Percentiles rank a stretch among this genome's conserved stretches.
Conservation (phyloP, 139 green algal species). For the Haematococcus lacustris region DNA sequence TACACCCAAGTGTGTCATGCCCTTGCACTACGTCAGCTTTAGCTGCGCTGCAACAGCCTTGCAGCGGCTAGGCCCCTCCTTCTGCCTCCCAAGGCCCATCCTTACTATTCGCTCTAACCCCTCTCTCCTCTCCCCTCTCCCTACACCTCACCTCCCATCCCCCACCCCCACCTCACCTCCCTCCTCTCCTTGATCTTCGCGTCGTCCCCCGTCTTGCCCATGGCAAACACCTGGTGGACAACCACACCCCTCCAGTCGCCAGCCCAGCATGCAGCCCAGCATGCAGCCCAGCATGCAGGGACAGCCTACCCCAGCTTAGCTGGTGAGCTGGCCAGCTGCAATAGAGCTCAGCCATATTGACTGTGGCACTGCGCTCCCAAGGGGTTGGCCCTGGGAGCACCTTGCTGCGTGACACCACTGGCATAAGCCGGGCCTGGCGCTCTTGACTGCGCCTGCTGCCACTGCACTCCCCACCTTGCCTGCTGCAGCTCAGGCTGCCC, state of each 20-base stretch:
- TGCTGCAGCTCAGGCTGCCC: no score
- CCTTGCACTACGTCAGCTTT: neutral
- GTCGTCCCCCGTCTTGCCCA: slow-evolving; percentile 8
- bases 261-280: no score
- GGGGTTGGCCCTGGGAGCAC: neutral
- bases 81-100: neutral
- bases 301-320: neutral
- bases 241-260: no score
- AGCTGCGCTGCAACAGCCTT: neutral
- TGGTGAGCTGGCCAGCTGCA: neutral
- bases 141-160: slow-evolving; percentile 7
- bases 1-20: no score
- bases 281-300: neutral
- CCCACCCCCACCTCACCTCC: neutral
- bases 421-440: no score
- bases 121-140: slow-evolving; percentile 3
- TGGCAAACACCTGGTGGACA: slow-evolving; percentile 7
- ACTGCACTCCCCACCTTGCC: no score
- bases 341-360: neutral
- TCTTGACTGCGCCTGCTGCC: no score
- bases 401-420: neutral
- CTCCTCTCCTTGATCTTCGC: slow-evolving; percentile 6
- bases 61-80: neutral
- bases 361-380: neutral
- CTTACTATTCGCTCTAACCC: neutral